Evolutionary conservation across 345 rosid genomes (phyloP).

Genomic region (Adansonia digitata): DNA sequence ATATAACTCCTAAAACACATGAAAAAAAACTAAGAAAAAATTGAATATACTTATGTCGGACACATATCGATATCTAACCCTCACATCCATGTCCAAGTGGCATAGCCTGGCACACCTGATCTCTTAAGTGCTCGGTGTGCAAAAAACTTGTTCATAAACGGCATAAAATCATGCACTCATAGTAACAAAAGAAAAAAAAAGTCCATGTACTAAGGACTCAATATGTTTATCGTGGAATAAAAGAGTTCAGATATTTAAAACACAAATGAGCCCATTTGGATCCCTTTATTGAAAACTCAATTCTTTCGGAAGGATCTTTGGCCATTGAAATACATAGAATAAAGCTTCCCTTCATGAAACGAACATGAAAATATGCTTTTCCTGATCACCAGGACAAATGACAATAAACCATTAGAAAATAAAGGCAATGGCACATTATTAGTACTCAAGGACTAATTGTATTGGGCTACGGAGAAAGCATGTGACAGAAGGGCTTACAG

Average conservation of each 20-base stretch:
- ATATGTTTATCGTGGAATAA: background rate
- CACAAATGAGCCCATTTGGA: background rate
- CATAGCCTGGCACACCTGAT: background rate
- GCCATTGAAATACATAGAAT: background rate
- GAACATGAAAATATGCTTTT: background rate
- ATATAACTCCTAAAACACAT: too few species aligned
- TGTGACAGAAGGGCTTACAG: constrained; percentile 41
- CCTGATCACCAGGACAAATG: background rate
- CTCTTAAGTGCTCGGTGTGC: background rate
- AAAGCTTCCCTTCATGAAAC: background rate
- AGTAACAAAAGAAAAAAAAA: background rate
- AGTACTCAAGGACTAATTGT: background rate
- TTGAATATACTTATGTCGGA: too few species aligned
- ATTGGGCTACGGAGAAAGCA: background rate
- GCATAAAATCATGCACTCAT: too few species aligned
- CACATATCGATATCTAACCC: too few species aligned
- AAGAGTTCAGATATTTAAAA: background rate
- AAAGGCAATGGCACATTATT: background rate
- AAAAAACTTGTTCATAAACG: too few species aligned
- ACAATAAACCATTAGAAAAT: background rate
- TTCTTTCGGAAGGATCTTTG: background rate
- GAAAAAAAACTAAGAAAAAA: too few species aligned
- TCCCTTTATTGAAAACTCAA: background rate
- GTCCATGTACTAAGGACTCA: background rate
- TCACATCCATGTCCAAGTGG: too few species aligned